Base-by-base conservation (phyloP, 352 stramenopile species). In the Peronospora destructor region DNA sequence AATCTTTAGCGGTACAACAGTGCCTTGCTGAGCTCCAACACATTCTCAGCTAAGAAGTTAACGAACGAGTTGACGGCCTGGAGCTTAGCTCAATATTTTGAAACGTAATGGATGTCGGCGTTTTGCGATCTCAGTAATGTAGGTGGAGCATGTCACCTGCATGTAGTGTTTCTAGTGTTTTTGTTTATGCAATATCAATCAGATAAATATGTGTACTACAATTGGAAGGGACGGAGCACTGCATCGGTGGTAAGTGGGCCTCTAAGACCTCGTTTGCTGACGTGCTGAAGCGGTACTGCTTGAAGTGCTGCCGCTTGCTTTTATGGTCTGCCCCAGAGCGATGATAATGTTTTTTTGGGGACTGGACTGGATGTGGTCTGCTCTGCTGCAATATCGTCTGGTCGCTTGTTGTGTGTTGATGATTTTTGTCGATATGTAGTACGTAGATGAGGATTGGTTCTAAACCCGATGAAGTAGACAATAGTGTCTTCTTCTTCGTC, bases 11-110 rank as follows among this genome's bases (percentile, higher is more conserved):
- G 0, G 68, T 84, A 25, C 59, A 74, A 25, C 74, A 77, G 40
- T 88, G 77, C 37, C 53, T 88, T 7, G 55, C 62, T 12, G 77
- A 88, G 56, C 61, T 88, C 1, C 64, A 73, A 44, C 41, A 64
- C 11, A 29, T 77, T 38, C 36, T 83, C 0, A 39, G 21, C 10
- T 63, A 45, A 9, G 7, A 19, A 41, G 47, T 49, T 26, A 16
- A 36, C 41, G 40, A 16, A 45, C 23, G 21, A 17, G 21, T 26
- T n/a, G 36, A 41, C 36, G 16, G 17, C 34, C 16, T 26, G 14
- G 6, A 41, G 19, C 17, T 16, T 11, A 30, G 11, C 2, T 16
- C 4, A 43, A 39, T 35, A 12, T 37, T 29, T 37, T 19, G 32
- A 45, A 46, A 52, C 36, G 19, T 3, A 58, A 51, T 51, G 44